These are phyloP conservation scores for Citeromyces hawaiiensis DNA, from an alignment of 1,139 yeast species.

Conservation along the genomic window DNA sequence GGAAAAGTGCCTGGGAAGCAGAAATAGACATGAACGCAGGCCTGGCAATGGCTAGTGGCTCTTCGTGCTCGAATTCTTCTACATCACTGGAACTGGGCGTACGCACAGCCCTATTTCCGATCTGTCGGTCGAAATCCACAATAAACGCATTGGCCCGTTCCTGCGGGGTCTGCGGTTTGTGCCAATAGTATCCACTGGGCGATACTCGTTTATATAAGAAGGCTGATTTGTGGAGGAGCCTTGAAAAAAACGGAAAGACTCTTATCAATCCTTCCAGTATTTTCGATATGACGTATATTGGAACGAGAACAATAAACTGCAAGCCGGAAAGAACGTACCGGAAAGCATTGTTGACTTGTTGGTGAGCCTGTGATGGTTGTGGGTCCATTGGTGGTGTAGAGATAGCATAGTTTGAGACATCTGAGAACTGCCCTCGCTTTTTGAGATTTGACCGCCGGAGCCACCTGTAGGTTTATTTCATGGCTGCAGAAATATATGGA, in stretches of 20 bases:
- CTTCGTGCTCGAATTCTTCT: constrained; percentile 1
- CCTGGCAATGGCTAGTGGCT: constrained; percentile 11
- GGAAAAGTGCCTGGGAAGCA: constrained; percentile 59
- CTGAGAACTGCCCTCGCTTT: background rate
- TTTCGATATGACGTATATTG: constrained; percentile 9
- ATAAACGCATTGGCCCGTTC: constrained; percentile 1
- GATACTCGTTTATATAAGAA: background rate
- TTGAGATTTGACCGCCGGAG: too few relatives aligned
- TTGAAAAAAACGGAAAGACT: background rate
- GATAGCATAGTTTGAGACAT: background rate
- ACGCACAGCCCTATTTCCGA: background rate
- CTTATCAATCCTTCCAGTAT: background rate
- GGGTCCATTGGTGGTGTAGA: background rate
- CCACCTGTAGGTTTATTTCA: too few relatives aligned
- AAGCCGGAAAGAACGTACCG: constrained; percentile 6
- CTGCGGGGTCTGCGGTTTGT: constrained; percentile 1
- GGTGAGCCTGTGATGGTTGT: constrained; percentile 12
- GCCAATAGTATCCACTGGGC: background rate
- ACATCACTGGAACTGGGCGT: constrained; percentile 1
- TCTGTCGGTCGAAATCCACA: background rate
- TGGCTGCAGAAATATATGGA: too few relatives aligned
- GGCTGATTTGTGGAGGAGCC: background rate
- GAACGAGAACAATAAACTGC: constrained; percentile 9
- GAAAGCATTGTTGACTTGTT: constrained; percentile 6
- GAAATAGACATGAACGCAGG: constrained; percentile 53